Evolutionary conservation across 192 early-diverging fungal genomes (phyloP).

Genomic region (Physocladia obscura): DNA sequence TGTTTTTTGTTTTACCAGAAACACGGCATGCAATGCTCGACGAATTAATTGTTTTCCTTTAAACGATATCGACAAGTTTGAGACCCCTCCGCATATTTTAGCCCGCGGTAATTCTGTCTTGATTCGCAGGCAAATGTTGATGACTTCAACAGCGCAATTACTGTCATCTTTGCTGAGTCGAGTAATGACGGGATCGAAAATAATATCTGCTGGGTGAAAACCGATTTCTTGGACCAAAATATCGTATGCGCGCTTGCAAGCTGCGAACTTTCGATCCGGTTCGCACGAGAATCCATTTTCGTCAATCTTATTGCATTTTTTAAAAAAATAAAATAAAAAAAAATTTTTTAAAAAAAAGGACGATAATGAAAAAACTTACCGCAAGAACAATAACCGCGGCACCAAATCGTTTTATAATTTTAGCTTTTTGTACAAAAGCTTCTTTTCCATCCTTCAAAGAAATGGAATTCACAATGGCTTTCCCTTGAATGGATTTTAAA

Average conservation of each 20-base stretch:
- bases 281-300: constrained; percentile 90
- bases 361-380: constrained; percentile 41
- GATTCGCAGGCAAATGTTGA: constrained; percentile 72
- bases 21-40: constrained; percentile 95
- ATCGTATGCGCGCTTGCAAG: constrained; percentile 87
- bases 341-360: background rate
- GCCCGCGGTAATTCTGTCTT: constrained; percentile 81
- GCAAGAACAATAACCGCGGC: constrained; percentile 97
- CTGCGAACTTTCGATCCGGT: constrained; percentile 78
- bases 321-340: background rate
- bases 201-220: constrained; percentile 82
- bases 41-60: constrained; percentile 89
- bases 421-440: constrained; percentile 89
- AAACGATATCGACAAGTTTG: constrained; percentile 97
- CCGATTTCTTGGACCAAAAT: constrained; percentile 83
- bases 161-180: constrained; percentile 97
- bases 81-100: constrained; percentile 94
- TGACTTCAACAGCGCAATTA: constrained; percentile 93
- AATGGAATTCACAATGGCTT: constrained; percentile 97
- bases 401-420: constrained; percentile 84
- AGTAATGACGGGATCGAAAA: constrained; percentile 91
- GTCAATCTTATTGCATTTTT: constrained; percentile 65
- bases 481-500: constrained; percentile 93
- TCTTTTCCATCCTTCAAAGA: constrained; percentile 92
- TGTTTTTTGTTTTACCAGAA: constrained; percentile 49